Evolutionary conservation across 2,329 filamentous ascomycete genomes (phyloP), one percentile per base, ranked within the genome.

Genomic region (Chaetoscypha palmicola): DNA sequence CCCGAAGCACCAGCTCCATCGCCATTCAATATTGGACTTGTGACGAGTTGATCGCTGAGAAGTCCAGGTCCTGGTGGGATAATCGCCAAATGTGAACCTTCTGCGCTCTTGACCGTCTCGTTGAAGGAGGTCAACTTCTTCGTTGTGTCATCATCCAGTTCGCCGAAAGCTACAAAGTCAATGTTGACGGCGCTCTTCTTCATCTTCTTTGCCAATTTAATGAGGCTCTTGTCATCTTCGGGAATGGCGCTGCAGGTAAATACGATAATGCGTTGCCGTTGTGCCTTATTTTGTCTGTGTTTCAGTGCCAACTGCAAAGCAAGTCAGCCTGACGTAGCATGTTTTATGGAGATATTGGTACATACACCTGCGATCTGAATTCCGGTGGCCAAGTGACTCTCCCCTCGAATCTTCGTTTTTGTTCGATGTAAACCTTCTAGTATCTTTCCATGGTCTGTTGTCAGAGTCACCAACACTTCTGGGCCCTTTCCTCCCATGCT

Each of bases 401-500:
- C 81, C 50, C 94, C 92, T 58, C 85, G 81, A 67, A 98, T 95
- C 76, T 95, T 95, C 66, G 79, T 80, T 71, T 80, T 81, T 50
- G 87, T 98, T 61, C 85, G 82, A 68, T 91, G 91, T 67, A 96
- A 72, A 43, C 90, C 90, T 51, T 94, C 87, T 53, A 97, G 74
- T 58, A 98, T 88, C 72, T 94, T 92, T 66, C 92, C 92, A 62
- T 92, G 88, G 66, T 98, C 94, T 48, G 88, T 91, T 42, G 92
- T 97, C 63, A 97, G 79, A 24, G 92, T 98, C 46, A 92, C 94
- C 52, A 98, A 79, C 53, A 98, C 91, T 69, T 97, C 91, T 38
- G 92, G 92, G n/a, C 89, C 90, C 63, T 87, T 91, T 61, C 91
- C 92, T 52, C 88, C 92, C 91, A 97, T 97, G 68, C 88, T 95